Conservation (phyloP, 805 yeast genomes). For the Blastobotrys mokoenaii region DNA sequence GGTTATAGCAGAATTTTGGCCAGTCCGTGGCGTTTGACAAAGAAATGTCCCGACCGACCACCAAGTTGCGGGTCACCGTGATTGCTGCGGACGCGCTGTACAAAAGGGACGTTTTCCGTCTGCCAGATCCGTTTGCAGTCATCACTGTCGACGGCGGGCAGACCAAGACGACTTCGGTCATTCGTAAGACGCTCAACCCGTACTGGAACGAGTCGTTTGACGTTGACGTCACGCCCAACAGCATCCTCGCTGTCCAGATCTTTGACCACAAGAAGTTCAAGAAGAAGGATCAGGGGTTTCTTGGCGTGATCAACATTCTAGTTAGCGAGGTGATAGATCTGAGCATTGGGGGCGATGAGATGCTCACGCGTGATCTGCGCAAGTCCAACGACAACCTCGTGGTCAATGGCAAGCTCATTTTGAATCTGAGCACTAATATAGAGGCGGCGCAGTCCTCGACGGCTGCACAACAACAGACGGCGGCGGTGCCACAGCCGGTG, state of each 20-base stretch:
- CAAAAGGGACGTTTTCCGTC: constrained; percentile 87
- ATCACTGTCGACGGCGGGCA: constrained; percentile 96
- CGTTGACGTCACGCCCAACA: constrained; percentile 47
- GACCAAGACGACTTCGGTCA: constrained; percentile 89
- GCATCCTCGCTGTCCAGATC: constrained; percentile 84
- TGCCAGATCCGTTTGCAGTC: constrained; percentile 98
- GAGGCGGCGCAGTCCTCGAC: constrained; percentile 18
- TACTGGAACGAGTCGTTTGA: constrained; percentile 94
- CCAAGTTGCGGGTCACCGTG: constrained; percentile 26
- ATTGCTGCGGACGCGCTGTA: constrained; percentile 95
- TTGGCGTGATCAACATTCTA: constrained; percentile 90
- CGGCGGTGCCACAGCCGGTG: not conserved
- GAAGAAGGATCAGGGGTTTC: constrained; percentile 95
- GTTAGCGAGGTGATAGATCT: constrained; percentile 80
- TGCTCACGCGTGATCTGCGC: constrained; percentile 85
- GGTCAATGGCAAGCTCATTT: constrained; percentile 86
- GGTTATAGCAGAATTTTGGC: too few relatives aligned
- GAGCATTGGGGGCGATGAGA: constrained; percentile 44
- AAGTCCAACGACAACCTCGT: constrained; percentile 85
- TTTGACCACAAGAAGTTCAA: constrained; percentile 97
- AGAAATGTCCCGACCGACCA: too few relatives aligned
- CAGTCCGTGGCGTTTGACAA: too few relatives aligned
- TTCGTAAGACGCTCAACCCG: constrained; percentile 89
- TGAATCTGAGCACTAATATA: constrained; percentile 34
- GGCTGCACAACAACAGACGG: constrained; percentile 4